phyloP scores from a whole-genome alignment of 257 asterid genomes.

The Euphrasia confusa region DNA sequence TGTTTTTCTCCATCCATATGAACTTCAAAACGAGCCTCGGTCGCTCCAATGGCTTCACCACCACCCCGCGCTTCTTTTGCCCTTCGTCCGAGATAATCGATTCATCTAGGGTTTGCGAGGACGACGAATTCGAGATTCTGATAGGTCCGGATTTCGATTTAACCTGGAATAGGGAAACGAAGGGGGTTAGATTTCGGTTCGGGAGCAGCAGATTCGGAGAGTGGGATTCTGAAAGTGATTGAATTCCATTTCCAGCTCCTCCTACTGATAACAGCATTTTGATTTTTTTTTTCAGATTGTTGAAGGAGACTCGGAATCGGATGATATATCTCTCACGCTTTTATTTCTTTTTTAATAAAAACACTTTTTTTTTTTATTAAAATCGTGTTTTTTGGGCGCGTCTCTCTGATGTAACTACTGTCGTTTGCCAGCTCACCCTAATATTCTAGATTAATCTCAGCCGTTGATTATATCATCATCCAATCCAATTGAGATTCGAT shows the following conservation, averaged over 20 bases:
- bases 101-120: slow-evolving; percentile 28
- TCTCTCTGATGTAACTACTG: not conserved
- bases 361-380: too few relatives aligned
- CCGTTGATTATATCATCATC: slow-evolving; percentile 23
- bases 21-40: slow-evolving; percentile 47
- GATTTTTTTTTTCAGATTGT: too few relatives aligned
- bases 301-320: too few relatives aligned
- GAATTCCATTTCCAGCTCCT: too few relatives aligned
- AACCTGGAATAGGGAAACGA: not conserved
- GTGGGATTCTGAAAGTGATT: not conserved
- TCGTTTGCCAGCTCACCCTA: not conserved
- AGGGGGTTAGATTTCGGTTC: slow-evolving; percentile 2
- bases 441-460: slow-evolving; percentile 10
- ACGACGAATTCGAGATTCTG: slow-evolving; percentile 19
- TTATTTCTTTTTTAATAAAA: too few relatives aligned
- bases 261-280: too few relatives aligned
- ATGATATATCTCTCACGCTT: not conserved
- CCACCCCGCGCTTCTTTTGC: slow-evolving; percentile 28
- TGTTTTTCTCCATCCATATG: slow-evolving; percentile 54
- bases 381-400: too few relatives aligned
- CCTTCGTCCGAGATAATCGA: not conserved
- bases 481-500: slow-evolving; percentile 18
- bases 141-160: slow-evolving; percentile 2
- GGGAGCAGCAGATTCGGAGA: slow-evolving; percentile 2
- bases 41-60: slow-evolving; percentile 40